Percentiles rank a stretch among this genome's conserved stretches.
These are phyloP conservation scores for Thuidium tamariscinum DNA, from an alignment of 225 moss, liverwort and hornwort genomes.

Conservation along the genomic window DNA sequence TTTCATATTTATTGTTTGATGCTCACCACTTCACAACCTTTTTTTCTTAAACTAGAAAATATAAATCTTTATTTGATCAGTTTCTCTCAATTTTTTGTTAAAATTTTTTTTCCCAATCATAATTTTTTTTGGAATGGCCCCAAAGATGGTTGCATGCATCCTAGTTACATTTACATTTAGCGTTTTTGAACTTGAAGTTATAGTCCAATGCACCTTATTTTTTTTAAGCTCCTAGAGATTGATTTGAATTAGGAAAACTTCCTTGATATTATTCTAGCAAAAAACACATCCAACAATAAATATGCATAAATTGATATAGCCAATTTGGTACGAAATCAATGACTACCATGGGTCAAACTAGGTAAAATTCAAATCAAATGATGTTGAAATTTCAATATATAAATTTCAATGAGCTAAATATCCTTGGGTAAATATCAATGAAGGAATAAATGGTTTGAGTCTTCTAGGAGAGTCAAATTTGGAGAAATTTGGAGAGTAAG, in stretches of 20 bases:
- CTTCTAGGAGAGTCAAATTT: accelerated
- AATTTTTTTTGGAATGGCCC: background rate
- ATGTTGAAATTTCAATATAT: background rate
- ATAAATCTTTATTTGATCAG: background rate
- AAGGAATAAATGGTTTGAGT: background rate
- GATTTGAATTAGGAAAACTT: background rate
- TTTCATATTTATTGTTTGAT: background rate
- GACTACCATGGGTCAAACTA: background rate
- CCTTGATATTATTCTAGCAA: background rate
- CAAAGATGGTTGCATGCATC: background rate
- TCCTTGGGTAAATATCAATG: no score
- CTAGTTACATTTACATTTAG: background rate
- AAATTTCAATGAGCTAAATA: background rate
- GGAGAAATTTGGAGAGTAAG: background rate
- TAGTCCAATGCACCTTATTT: background rate
- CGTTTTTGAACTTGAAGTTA: background rate
- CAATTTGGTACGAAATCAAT: background rate
- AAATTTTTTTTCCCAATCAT: background rate
- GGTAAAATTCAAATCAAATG: background rate
- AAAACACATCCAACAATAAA: background rate
- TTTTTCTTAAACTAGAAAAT: background rate
- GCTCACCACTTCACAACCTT: background rate
- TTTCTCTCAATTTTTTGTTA: background rate
- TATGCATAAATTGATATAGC: background rate
- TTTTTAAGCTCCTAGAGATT: background rate